Conservation (phyloP, 2,329 filamentous ascomycete species). For the Cladosporium sp. region DNA sequence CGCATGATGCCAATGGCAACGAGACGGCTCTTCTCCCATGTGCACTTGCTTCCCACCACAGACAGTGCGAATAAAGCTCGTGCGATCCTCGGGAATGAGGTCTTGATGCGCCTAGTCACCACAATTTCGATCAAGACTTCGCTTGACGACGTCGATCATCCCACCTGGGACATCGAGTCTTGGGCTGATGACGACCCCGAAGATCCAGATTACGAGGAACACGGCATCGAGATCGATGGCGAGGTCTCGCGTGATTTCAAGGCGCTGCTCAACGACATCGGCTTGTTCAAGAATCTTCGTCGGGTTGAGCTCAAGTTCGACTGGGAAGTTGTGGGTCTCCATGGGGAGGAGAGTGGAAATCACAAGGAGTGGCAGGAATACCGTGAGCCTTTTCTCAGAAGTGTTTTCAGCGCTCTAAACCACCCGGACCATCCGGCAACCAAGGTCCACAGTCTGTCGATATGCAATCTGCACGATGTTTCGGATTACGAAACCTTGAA, state of each 20-base stretch:
- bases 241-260: background rate
- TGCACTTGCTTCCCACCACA: background rate
- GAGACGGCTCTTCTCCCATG: background rate
- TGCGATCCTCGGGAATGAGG: background rate
- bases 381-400: background rate
- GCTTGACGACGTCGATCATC: background rate
- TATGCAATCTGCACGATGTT: conserved; percentile 32
- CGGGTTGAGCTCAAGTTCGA: background rate
- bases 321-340: background rate
- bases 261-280: background rate
- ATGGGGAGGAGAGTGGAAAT: background rate
- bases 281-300: conserved; percentile 5
- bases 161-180: background rate
- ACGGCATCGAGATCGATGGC: background rate
- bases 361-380: background rate
- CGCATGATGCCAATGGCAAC: background rate
- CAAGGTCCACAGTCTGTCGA: conserved; percentile 24
- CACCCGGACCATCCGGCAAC: conserved; percentile 15
- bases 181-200: background rate
- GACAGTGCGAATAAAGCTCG: conserved; percentile 5
- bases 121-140: background rate
- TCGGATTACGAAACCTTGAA: conserved; percentile 18
- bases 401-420: background rate
- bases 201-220: background rate
- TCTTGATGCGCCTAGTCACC: background rate